These are phyloP conservation scores for Choricystis sp. DNA, from an alignment of 139 green algal genomes.

Conservation along the genomic window DNA sequence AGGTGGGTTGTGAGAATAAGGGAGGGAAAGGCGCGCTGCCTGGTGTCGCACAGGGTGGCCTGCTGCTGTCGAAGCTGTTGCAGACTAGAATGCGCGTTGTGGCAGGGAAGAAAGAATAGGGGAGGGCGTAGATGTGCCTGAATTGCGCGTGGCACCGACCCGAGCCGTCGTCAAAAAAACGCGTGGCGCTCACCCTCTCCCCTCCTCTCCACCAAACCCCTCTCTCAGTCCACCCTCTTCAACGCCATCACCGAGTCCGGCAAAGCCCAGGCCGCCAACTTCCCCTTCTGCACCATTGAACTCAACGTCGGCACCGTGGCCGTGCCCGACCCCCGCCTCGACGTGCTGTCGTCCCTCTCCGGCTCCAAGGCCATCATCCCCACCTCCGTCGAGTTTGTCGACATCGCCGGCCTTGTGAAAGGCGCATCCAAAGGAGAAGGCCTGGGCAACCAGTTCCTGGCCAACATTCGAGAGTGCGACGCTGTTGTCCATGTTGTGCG, in stretches of 20 bases:
- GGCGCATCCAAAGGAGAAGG: slow-evolving; percentile 78
- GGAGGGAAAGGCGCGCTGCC: too few relatives aligned
- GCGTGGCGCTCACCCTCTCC: too few relatives aligned
- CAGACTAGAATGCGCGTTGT: too few relatives aligned
- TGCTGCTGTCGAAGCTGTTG: too few relatives aligned
- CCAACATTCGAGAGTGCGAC: slow-evolving; percentile 90
- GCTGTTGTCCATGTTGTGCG: slow-evolving; percentile 88
- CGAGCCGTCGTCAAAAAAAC: too few relatives aligned
- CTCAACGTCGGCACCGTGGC: slow-evolving; percentile 63
- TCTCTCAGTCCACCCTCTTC: slow-evolving; percentile 83
- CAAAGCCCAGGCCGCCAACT: slow-evolving; percentile 88
- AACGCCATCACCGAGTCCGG: slow-evolving; percentile 90
- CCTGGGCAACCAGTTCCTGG: slow-evolving; percentile 96
- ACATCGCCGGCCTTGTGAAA: slow-evolving; percentile 92
- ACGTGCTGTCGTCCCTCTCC: slow-evolving; percentile 26
- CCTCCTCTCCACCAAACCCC: background rate
- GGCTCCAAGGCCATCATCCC: slow-evolving; percentile 56
- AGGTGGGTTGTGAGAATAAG: slow-evolving; percentile 32
- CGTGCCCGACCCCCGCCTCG: slow-evolving; percentile 33
- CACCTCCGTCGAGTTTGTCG: slow-evolving; percentile 91
- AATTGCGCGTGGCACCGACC: too few relatives aligned
- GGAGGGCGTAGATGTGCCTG: too few relatives aligned
- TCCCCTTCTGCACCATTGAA: slow-evolving; percentile 98
- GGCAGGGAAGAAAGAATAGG: too few relatives aligned
- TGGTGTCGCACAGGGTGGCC: too few relatives aligned